phyloP scores from a whole-genome alignment of 2,329 filamentous ascomycete genomes.

The Arthroderma sp. region DNA sequence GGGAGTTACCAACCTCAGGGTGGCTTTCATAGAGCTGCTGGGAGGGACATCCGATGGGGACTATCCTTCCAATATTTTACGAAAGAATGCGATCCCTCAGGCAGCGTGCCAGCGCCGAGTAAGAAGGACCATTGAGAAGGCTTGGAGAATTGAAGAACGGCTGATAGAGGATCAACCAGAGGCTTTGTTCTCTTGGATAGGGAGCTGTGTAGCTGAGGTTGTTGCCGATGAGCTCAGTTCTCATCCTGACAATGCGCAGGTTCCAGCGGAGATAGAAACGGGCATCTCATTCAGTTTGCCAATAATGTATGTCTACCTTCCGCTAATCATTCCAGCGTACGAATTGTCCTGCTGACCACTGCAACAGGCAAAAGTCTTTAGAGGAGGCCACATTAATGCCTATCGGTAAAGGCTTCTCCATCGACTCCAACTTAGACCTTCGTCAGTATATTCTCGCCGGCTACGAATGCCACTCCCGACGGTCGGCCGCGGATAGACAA shows the following conservation, averaged over 20 bases:
- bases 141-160: conserved; percentile 61
- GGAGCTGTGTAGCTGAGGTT: conserved; percentile 57
- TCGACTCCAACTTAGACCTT: conserved; percentile 22
- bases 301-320: conserved; percentile 21
- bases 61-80: neutral
- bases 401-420: conserved; percentile 40
- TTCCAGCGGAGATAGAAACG: conserved; percentile 22
- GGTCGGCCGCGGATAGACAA: conserved; percentile 11
- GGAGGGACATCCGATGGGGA: conserved; percentile 15
- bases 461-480: conserved; percentile 30
- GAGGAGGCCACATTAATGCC: conserved; percentile 40
- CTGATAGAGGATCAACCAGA: conserved; percentile 58
- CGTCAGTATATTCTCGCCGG: conserved; percentile 22
- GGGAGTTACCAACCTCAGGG: conserved; percentile 38
- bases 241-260: conserved; percentile 16
- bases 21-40: conserved; percentile 39
- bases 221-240: conserved; percentile 39
- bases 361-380: conserved; percentile 32
- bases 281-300: conserved; percentile 33
- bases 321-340: neutral
- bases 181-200: conserved; percentile 63
- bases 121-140: conserved; percentile 50
- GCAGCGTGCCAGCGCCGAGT: conserved; percentile 35
- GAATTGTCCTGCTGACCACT: neutral
- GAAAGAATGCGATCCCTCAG: conserved; percentile 11